These are phyloP conservation scores for Glaciozyma martinii DNA, from an alignment of 768 basidiomycete genomes.

Conservation along the genomic window DNA sequence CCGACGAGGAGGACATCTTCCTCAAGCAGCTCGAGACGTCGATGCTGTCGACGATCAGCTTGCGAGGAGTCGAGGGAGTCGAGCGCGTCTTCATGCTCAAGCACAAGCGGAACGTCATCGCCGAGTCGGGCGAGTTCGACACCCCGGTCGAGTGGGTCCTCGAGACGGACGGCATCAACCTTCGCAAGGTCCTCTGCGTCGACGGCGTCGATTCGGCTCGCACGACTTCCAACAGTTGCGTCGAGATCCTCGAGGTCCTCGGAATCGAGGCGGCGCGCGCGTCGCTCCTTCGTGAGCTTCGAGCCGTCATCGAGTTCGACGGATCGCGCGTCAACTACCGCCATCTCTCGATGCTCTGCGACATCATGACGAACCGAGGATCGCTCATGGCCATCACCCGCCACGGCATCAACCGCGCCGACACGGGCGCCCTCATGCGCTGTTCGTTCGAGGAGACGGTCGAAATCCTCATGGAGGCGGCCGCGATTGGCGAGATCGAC, in stretches of 20 bases:
- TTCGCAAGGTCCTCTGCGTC: conserved; percentile 89
- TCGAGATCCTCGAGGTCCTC: conserved; percentile 84
- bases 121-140: conserved; percentile 50
- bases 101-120: conserved; percentile 64
- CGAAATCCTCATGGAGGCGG: conserved; percentile 97
- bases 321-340: conserved; percentile 99
- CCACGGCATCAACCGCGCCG: conserved; percentile 96
- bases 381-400: conserved; percentile 94
- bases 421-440: conserved; percentile 96
- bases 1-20: conserved; percentile 89
- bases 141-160: conserved; percentile 72
- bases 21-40: conserved; percentile 90
- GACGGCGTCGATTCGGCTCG: conserved; percentile 88
- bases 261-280: conserved; percentile 96
- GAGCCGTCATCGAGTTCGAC: conserved; percentile 95
- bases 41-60: conserved; percentile 86
- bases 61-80: conserved; percentile 86
- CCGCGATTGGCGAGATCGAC: conserved; percentile 94
- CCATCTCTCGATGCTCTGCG: conserved; percentile 90
- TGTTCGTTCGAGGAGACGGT: conserved; percentile 99
- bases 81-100: conserved; percentile 86
- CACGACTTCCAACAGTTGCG: conserved; percentile 94
- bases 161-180: conserved; percentile 93
- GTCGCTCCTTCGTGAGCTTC: conserved; percentile 85
- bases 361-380: conserved; percentile 96